phyloP scores from a whole-genome alignment of 495 filamentous ascomycete genomes.

The Penicillium paxilli region DNA sequence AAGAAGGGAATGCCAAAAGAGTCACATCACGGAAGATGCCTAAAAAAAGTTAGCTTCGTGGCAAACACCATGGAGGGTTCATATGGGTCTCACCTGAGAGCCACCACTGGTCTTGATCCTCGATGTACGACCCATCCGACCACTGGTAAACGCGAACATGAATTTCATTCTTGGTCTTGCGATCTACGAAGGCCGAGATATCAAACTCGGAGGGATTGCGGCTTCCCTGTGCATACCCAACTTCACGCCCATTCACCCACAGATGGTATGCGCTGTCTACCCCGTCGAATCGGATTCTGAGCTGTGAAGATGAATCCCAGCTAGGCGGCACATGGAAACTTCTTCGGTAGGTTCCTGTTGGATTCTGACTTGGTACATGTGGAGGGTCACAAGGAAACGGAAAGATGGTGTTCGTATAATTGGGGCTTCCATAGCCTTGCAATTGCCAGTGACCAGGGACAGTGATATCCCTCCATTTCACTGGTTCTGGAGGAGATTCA shows the following conservation, averaged over 20 bases:
- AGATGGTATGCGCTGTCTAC: conserved; percentile 68
- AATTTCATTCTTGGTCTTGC: conserved; percentile 47
- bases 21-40: conserved; percentile 71
- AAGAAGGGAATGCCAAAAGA: conserved; percentile 53
- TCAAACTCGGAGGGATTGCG: conserved; percentile 66
- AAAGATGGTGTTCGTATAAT: conserved; percentile 65
- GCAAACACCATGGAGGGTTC: neutral
- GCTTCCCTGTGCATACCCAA: conserved; percentile 67
- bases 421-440: conserved; percentile 62
- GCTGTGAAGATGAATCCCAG: conserved; percentile 44
- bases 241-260: conserved; percentile 57
- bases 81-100: conserved; percentile 38
- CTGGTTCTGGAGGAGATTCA: conserved; percentile 9
- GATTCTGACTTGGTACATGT: conserved; percentile 57
- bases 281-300: conserved; percentile 64
- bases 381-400: conserved; percentile 64
- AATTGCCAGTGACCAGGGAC: conserved; percentile 74
- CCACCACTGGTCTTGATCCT: conserved; percentile 64
- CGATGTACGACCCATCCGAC: conserved; percentile 64
- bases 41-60: neutral
- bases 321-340: conserved; percentile 48
- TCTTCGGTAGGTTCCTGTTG: conserved; percentile 61
- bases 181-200: conserved; percentile 45
- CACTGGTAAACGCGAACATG: conserved; percentile 62
- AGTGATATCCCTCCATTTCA: conserved; percentile 50